Base-by-base conservation (phyloP, 345 rosid species). In the Euphorbia tirucalli region DNA sequence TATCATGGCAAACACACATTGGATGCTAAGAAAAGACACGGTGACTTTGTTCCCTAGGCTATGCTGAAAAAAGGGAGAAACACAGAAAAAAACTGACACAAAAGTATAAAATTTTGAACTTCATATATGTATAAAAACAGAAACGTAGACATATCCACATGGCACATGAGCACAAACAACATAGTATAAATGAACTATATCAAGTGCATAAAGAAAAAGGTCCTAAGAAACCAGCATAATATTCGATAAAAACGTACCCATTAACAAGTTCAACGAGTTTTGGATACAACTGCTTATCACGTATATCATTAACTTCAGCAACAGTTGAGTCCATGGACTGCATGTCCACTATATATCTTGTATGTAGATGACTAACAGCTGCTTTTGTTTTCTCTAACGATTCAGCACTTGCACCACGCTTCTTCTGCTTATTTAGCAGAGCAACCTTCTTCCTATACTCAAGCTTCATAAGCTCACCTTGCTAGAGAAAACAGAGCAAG, bases 251-350 rank as follows among this genome's bases (percentile, higher is more conserved):
- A 72, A 77, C 87, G 78, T 81, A 95, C 99, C 91, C 97, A 25
- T 88, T 84, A 58, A 88, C 96, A 72, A 95, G 85, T 15, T 83
- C 66, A 69, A 79, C 92, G 43, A 92, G 99, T 72, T 83, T 89
- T 43, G 96, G 97, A 83, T 86, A 95, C 83, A 95, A 73, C 73
- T 95, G 93, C 54, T 86, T 84, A 77, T 92, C 99, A 18, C 99
- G 92, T 71, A 95, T 81, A 48, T 82, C 91, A 78, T 90, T 88
- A 59, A 95, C 93, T 88, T 95, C 99, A 3, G 88, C 85, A 64
- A 88, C 96, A 2, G 97, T 90, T 5, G 98, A 95, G 78, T 95
- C 98, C 93, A 95, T 87, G 19, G 99, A 92, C 63, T 95, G 99
- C 99, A 95, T 92, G 78, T 95, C 99, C 69, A 95, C 99, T 15